Base-by-base conservation (phyloP, 306 rosid genomes). In the Cucurbita pepo region DNA sequence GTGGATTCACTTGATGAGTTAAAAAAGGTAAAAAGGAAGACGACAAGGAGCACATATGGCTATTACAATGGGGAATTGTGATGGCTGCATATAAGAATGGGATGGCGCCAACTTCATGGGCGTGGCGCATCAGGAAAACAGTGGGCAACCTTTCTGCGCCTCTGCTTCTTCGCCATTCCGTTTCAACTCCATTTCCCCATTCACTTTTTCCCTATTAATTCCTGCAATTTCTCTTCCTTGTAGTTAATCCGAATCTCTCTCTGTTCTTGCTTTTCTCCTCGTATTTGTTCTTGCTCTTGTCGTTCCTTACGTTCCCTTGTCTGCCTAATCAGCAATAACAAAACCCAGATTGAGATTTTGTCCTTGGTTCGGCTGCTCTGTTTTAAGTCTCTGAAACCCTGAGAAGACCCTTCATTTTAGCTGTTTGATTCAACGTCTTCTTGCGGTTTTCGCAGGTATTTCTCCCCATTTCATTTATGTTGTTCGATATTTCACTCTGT, bases 121-220 rank as follows among this genome's bases (percentile, higher is more conserved):
- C 43, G 71, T 65, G 71, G 71, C 70, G 51, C 16, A 63, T 41
- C 51, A 51, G 13, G 4, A 30, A 63, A 41, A 9, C 10, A 4
- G 70, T 16, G 67, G 67, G 62, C 38, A 56, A 37, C 13, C 21
- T 22, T 65, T 41, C 9, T 65, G 36, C 53, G 50, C 45, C 54
- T 44, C 71, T 65, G 71, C 71, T 65, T 43, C 71, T 44, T 65
- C 44, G 5, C 55, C 71, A 65, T 65, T 65, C n/a, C 54, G 44
- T 65, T 65, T 5, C 21, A 5, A 41, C 54, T 65, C 71, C 71
- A 65, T 65, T 43, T 21, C 70, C 8, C 34, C 70, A 9, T 63
- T 19, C 34, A 14, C 19, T 43, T 43, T 43, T n/a, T 64, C n/a
- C 4, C 69, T 34, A 10, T n/a, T 40, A 40, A 63, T 40, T 4